Evolutionary conservation across 2,329 filamentous ascomycete species (phyloP).

Genomic region (Talaromyces marneffei): DNA sequence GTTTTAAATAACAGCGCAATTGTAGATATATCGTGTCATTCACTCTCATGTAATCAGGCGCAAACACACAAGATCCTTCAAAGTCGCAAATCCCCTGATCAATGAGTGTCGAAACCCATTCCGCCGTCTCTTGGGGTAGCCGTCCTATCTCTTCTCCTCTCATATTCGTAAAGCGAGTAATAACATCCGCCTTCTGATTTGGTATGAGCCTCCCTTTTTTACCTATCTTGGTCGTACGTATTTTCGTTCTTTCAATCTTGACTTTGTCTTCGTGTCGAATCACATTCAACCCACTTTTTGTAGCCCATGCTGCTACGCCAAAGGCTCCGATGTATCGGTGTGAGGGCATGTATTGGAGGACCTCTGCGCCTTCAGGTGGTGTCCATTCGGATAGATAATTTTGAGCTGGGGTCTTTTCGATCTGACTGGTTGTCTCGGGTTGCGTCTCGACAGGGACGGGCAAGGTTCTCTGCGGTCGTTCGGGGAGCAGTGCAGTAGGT

Average conservation of each 20-base stretch:
- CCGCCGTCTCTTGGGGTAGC: slow-evolving; percentile 76
- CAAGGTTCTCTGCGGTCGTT: neutral
- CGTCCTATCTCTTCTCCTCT: slow-evolving; percentile 78
- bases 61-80: slow-evolving; percentile 81
- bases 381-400: neutral
- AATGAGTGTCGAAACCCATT: slow-evolving; percentile 86
- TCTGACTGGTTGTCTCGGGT: neutral
- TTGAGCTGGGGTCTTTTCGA: neutral
- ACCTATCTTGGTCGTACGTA: slow-evolving; percentile 51
- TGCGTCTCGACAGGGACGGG: neutral
- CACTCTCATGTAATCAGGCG: slow-evolving; percentile 74
- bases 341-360: slow-evolving; percentile 36
- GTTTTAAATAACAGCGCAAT: slow-evolving; percentile 69
- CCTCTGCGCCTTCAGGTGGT: slow-evolving; percentile 13
- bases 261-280: slow-evolving; percentile 78
- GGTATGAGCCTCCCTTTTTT: slow-evolving; percentile 41
- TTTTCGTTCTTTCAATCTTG: slow-evolving; percentile 78
- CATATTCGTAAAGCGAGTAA: slow-evolving; percentile 83
- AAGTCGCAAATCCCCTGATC: slow-evolving; percentile 87
- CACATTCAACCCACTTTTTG: slow-evolving; percentile 68
- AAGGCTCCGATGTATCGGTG: slow-evolving; percentile 83
- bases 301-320: slow-evolving; percentile 87
- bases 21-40: slow-evolving; percentile 96
- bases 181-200: slow-evolving; percentile 68
- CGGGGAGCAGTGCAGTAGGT: neutral